Percentiles rank a stretch among this genome's conserved stretches.
Conservation (phyloP, 306 rosid genomes). For the Glycyrrhiza uralensis region DNA sequence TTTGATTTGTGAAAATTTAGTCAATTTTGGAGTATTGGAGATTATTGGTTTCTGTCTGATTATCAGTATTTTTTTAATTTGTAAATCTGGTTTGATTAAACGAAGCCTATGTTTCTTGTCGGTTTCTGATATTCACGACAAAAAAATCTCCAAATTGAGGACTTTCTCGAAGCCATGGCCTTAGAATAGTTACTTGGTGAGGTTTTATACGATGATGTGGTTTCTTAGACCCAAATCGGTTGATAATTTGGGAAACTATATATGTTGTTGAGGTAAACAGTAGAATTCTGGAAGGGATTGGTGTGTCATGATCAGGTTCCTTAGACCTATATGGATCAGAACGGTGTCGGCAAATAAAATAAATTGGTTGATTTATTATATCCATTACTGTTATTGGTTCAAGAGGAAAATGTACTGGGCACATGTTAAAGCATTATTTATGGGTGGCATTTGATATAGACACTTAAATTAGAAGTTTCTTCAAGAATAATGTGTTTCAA, state of each 20-base stretch:
- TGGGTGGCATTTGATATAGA: not conserved
- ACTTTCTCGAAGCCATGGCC: not conserved
- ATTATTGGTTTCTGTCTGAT: not conserved
- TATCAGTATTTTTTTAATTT: not conserved
- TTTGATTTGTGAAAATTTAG: slow-evolving; percentile 4
- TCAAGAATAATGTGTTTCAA: not conserved
- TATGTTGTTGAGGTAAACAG: not conserved
- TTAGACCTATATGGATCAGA: slow-evolving; percentile 6
- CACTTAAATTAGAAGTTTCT: not conserved
- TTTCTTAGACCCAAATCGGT: slow-evolving; percentile 11
- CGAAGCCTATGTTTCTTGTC: not conserved
- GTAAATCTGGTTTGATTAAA: not conserved
- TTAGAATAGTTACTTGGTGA: slow-evolving; percentile 2
- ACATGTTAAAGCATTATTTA: not conserved
- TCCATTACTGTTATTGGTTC: not conserved
- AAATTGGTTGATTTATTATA: not conserved
- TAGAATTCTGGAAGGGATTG: slow-evolving; percentile 3
- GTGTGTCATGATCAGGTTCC: slow-evolving; percentile 7
- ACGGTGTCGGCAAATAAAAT: not conserved
- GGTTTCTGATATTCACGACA: not conserved
- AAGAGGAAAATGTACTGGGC: slow-evolving; percentile 1
- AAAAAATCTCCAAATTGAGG: not conserved
- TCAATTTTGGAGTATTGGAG: not conserved
- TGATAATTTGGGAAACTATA: slow-evolving; percentile 7
- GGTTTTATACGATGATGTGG: slow-evolving; percentile 1